Evolutionary conservation across 176 grass and related monocot genomes (phyloP).

Genomic region (Thinopyrum elongatum): DNA sequence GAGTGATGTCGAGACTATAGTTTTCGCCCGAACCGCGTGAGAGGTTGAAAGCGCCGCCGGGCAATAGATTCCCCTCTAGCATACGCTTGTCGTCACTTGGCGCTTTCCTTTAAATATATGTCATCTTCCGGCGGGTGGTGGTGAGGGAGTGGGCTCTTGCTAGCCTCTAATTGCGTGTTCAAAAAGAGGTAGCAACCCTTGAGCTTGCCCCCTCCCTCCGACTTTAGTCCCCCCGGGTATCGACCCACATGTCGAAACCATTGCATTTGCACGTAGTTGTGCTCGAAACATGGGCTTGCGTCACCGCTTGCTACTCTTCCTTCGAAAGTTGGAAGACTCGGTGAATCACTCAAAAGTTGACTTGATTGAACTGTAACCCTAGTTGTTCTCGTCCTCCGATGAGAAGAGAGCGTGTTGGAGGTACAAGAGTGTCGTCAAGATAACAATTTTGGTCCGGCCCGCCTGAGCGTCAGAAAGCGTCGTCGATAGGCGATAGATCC

Average conservation of each 20-base stretch:
- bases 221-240: too few species aligned
- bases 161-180: neutral
- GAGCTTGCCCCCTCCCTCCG: too few species aligned
- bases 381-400: neutral
- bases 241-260: neutral
- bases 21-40: neutral
- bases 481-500: neutral
- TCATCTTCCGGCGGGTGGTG: neutral
- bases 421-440: too few species aligned
- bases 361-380: neutral
- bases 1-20: too few species aligned
- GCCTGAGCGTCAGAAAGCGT: neutral
- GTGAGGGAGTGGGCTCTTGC: neutral
- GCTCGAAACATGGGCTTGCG: neutral
- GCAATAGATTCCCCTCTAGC: neutral
- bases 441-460: neutral
- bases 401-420: neutral
- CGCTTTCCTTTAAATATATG: neutral
- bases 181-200: neutral
- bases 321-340: neutral
- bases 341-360: neutral
- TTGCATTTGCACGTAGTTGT: neutral
- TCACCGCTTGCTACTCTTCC: neutral
- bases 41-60: rapidly evolving
- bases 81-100: neutral